A percentile compares a stretch with the other conserved stretches of the same genome.
Conservation (phyloP, 306 rosid genomes). For the Ammopiptanthus mongolicus region DNA sequence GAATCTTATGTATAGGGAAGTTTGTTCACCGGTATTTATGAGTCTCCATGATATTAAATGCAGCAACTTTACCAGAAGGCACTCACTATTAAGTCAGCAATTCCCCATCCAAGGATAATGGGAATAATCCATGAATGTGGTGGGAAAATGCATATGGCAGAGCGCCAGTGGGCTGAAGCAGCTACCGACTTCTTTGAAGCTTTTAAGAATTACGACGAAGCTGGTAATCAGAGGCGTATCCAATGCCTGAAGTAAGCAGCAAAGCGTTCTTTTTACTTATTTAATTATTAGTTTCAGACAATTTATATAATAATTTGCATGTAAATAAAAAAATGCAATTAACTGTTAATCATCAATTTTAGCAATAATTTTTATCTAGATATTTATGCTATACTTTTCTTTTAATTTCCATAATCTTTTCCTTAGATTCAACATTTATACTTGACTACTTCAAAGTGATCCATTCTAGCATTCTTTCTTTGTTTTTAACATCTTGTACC, state of each 20-base stretch:
- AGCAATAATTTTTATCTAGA: background rate
- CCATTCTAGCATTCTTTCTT: background rate
- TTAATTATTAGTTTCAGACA: constrained; percentile 3
- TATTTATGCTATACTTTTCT: background rate
- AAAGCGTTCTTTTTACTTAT: constrained; percentile 1
- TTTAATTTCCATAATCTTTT: background rate
- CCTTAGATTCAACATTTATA: background rate
- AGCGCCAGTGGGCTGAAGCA: constrained; percentile 98
- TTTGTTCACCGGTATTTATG: constrained; percentile 20
- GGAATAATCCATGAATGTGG: constrained; percentile 98
- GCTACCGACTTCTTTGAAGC: constrained; percentile 98
- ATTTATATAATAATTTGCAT: background rate
- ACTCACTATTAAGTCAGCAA: constrained; percentile 94
- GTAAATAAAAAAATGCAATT: background rate
- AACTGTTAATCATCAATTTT: background rate
- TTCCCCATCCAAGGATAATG: constrained; percentile 99
- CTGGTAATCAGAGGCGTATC: constrained; percentile 97
- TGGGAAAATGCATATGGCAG: constrained; percentile 99
- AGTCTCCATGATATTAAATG: constrained; percentile 31
- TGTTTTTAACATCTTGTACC: constrained; percentile 3
- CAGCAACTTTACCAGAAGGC: constrained; percentile 99
- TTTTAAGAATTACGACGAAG: constrained; percentile 91
- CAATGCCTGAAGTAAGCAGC: constrained; percentile 83
- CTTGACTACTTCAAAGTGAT: background rate
- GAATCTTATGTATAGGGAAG: background rate